A percentile compares a stretch with the other conserved stretches of the same genome.
phyloP scores from a whole-genome alignment of 371 early-diverging fungal genomes.

The Mortierella sp. region DNA sequence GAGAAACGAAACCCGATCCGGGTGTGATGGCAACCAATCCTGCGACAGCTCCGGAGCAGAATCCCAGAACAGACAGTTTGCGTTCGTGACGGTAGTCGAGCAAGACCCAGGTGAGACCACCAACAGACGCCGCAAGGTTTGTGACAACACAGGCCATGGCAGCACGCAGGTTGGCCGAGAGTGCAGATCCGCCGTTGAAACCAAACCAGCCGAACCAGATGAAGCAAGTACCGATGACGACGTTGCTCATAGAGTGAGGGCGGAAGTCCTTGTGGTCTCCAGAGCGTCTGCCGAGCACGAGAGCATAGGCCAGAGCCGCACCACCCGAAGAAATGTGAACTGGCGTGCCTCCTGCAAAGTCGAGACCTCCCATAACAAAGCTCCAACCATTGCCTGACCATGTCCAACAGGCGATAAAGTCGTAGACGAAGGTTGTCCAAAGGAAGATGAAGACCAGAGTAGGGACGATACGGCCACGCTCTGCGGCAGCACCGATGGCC shows the following conservation, averaged over 20 bases:
- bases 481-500: slow-evolving; percentile 92
- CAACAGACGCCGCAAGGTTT: slow-evolving; percentile 86
- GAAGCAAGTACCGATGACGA: slow-evolving; percentile 87
- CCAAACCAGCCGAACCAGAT: slow-evolving; percentile 95
- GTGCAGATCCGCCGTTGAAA: slow-evolving; percentile 90
- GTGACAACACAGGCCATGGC: slow-evolving; percentile 88
- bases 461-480: slow-evolving; percentile 88
- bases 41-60: slow-evolving; percentile 93
- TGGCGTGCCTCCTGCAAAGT: slow-evolving; percentile 93
- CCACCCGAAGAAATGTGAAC: slow-evolving; percentile 93
- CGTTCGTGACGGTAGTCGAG: slow-evolving; percentile 81
- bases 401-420: slow-evolving; percentile 92
- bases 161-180: slow-evolving; percentile 84
- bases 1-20: slow-evolving; percentile 88
- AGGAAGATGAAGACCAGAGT: slow-evolving; percentile 89
- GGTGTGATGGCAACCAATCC: slow-evolving; percentile 96
- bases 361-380: slow-evolving; percentile 76
- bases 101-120: slow-evolving; percentile 86
- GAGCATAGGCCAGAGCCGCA: slow-evolving; percentile 87
- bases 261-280: slow-evolving; percentile 77
- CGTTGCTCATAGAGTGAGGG: slow-evolving; percentile 92
- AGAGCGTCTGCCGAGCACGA: slow-evolving; percentile 84
- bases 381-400: slow-evolving; percentile 91
- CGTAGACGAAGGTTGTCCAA: slow-evolving; percentile 93
- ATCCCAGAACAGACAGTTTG: slow-evolving; percentile 88